Evolutionary conservation across 169 alveolate genomes (phyloP).

Genomic region (Plasmodium berghei): DNA sequence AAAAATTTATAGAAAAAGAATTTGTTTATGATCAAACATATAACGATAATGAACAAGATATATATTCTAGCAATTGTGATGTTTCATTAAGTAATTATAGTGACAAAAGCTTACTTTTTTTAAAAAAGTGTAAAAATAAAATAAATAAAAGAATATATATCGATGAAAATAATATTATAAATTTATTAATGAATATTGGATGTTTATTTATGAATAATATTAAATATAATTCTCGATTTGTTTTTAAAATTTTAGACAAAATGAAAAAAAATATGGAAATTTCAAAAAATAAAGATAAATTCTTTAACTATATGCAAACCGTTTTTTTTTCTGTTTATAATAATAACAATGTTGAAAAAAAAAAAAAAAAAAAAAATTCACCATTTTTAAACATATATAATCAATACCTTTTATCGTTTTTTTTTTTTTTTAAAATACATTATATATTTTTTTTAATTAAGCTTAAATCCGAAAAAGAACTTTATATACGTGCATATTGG

Average conservation of each 20-base stretch:
- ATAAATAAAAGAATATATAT: slow-evolving; percentile 17
- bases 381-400: slow-evolving; percentile 24
- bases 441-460: slow-evolving; percentile 53
- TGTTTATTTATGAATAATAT: slow-evolving; percentile 61
- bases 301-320: slow-evolving; percentile 61
- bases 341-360: too few species aligned
- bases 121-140: slow-evolving; percentile 61
- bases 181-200: slow-evolving; percentile 33
- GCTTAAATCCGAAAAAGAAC: slow-evolving; percentile 40
- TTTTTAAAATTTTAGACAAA: slow-evolving; percentile 18
- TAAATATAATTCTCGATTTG: slow-evolving; percentile 15
- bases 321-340: neutral
- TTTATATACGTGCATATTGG: slow-evolving; percentile 35
- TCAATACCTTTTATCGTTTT: slow-evolving; percentile 54
- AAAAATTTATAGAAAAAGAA: slow-evolving; percentile 6
- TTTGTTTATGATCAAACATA: neutral
- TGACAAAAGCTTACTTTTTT: slow-evolving; percentile 59
- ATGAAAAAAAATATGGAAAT: slow-evolving; percentile 12
- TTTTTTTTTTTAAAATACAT: slow-evolving; percentile 63
- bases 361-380: slow-evolving; percentile 1
- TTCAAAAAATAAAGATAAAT: slow-evolving; percentile 40
- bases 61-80: neutral
- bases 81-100: slow-evolving; percentile 19
- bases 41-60: neutral
- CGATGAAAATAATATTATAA: slow-evolving; percentile 23